phyloP scores from a whole-genome alignment of 179 eudicot genomes.

The Heliamphora ciliata region DNA sequence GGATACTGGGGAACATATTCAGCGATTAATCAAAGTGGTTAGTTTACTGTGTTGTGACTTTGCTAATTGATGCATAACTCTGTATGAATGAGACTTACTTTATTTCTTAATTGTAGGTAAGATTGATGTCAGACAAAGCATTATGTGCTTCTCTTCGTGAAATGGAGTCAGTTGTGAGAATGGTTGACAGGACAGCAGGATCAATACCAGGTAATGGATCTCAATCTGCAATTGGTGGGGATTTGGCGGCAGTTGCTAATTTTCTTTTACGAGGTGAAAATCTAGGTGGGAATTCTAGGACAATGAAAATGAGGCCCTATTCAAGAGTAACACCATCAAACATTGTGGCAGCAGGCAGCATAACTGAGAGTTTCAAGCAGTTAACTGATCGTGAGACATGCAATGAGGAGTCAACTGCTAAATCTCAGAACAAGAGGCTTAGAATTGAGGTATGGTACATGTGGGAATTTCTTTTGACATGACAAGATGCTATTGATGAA shows the following conservation, averaged over 20 bases:
- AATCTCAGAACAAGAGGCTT: constrained; percentile 14
- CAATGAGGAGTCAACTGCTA: constrained; percentile 10
- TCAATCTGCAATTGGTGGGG: constrained; percentile 13
- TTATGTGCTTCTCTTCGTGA: constrained; percentile 29
- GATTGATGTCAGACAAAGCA: constrained; percentile 56
- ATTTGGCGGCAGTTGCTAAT: constrained; percentile 11
- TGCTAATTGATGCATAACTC: not conserved
- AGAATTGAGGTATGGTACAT: constrained; percentile 17
- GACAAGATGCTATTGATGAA: not conserved
- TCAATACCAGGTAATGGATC: constrained; percentile 21
- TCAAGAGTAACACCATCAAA: not conserved
- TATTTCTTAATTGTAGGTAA: constrained; percentile 36
- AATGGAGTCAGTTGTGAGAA: constrained; percentile 21
- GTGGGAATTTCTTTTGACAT: not conserved
- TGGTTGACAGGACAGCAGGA: constrained; percentile 21
- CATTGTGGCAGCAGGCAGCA: constrained; percentile 15
- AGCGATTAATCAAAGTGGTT: constrained; percentile 68
- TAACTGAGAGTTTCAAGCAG: constrained; percentile 10
- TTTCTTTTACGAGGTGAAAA: not conserved
- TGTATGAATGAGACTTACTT: not conserved
- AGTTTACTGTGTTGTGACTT: constrained; percentile 16
- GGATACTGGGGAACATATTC: constrained; percentile 61
- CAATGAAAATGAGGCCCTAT: constrained; percentile 8
- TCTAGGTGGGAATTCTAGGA: not conserved
- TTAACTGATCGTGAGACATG: not conserved